Evolutionary conservation across 2,329 filamentous ascomycete genomes (phyloP).

Genomic region (Amesomyces nigricolor): DNA sequence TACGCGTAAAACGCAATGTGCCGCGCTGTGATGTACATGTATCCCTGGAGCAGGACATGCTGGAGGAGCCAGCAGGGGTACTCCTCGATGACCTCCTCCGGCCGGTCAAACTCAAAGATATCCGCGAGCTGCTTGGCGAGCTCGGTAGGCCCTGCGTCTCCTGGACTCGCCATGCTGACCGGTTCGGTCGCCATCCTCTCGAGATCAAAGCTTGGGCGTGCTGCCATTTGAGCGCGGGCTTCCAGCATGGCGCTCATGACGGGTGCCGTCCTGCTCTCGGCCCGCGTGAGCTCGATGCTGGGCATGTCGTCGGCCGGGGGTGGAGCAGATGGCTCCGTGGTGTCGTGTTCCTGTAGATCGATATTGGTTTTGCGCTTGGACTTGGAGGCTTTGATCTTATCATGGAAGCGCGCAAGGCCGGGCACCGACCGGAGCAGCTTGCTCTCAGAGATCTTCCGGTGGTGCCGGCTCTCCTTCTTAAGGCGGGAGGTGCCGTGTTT

Average conservation of each 20-base stretch:
- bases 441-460: conserved; percentile 49
- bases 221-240: conserved; percentile 59
- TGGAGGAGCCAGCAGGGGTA: conserved; percentile 92
- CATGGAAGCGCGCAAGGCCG: conserved; percentile 46
- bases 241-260: conserved; percentile 75
- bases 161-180: conserved; percentile 29
- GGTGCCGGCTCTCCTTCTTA: conserved; percentile 17
- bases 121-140: conserved; percentile 70
- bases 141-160: conserved; percentile 44
- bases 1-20: conserved; percentile 98
- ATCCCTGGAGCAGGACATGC: conserved; percentile 86
- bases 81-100: conserved; percentile 84
- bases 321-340: conserved; percentile 24
- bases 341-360: conserved; percentile 25
- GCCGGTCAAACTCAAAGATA: conserved; percentile 75
- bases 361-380: conserved; percentile 36
- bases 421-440: conserved; percentile 62
- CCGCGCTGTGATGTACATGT: conserved; percentile 88
- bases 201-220: conserved; percentile 53
- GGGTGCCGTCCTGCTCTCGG: conserved; percentile 52
- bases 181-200: conserved; percentile 42
- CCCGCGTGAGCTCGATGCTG: conserved; percentile 27
- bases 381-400: conserved; percentile 38
- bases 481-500: conserved; percentile 34
- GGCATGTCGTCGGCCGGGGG: conserved; percentile 19